phyloP scores from a whole-genome alignment of 192 early-diverging fungal genomes.

The Coemansia furcata region DNA sequence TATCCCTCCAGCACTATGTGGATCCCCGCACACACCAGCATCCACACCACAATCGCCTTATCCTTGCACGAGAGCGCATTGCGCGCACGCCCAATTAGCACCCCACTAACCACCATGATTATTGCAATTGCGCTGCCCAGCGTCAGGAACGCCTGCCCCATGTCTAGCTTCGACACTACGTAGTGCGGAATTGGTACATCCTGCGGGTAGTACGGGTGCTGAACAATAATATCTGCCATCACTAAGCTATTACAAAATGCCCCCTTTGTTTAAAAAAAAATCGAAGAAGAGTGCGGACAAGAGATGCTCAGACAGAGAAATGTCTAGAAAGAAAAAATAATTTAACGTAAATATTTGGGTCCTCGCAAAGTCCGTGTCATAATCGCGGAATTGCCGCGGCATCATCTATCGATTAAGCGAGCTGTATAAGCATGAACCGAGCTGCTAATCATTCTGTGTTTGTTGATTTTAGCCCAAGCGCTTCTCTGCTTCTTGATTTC shows the following conservation, averaged over 20 bases:
- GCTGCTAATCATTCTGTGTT: not conserved
- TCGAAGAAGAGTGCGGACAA: not conserved
- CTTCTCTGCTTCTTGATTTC: not conserved
- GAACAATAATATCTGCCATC: not conserved
- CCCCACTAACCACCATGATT: conserved; percentile 11
- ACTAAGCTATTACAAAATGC: not conserved
- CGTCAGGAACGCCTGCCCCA: conserved; percentile 28
- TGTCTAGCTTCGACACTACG: conserved; percentile 33
- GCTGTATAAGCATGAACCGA: not conserved
- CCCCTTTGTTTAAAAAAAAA: not conserved
- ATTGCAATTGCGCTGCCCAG: conserved; percentile 24
- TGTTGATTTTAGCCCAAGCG: conserved; percentile 7
- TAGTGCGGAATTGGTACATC: conserved; percentile 41
- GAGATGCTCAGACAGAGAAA: not conserved
- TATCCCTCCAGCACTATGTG: conserved; percentile 87
- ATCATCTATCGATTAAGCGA: not conserved
- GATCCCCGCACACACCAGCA: conserved; percentile 74
- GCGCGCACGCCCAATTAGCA: conserved; percentile 28
- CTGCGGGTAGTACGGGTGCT: conserved; percentile 48
- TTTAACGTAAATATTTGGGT: not conserved
- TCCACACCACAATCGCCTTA: conserved; percentile 74
- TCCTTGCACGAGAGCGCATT: conserved; percentile 32
- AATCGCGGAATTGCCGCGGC: not conserved
- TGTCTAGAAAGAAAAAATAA: not conserved
- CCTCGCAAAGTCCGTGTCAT: not conserved